Base-by-base conservation (phyloP, 176 grass and related monocot species). In the Triticum monococcum region DNA sequence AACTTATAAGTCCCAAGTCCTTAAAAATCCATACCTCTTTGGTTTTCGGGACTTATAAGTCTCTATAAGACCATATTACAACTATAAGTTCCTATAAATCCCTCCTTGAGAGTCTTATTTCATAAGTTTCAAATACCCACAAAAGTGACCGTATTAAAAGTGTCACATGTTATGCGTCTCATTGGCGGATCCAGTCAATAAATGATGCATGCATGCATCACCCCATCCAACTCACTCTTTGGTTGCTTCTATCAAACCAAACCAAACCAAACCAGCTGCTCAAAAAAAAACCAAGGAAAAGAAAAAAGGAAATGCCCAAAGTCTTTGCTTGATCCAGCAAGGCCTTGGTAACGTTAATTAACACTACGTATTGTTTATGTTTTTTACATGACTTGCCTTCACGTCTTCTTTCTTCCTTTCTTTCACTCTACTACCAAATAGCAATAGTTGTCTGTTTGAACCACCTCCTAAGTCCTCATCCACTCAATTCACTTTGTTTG, bases 321-420 rank as follows among this genome's bases (percentile, higher is more conserved):
- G n/a, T 52, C 23, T 52, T 31, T 48, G 72, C 40, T 74, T 75
- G 25, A 65, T 14, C 13, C 64, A 66, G 50, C 50, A 54, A 7
- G 26, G 12, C 20, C 26, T 52, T 48, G 72, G 72, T 52, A 75
- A 52, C 72, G 72, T 52, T 46, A 75, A 31, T 10, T 52, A 11
- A 52, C 14, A 31, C 3, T 5, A 75, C 31, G 25, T 50, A 25
- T 43, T 12, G 41, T 43, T 43, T 52, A 25, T 75, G 50, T 75
- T 30, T 75, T 75, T 75, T 48, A 52, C 43, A 75, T 52, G 72
- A 75, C 72, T 75, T 52, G 76, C 57, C 78, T 28, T 28, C 78
- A 43, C 35, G 59, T 79, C 78, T 79, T 79, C n/a, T 26, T 50
- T 63, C 32, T 25, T 54, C 9, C 54, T 59, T 59, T 59, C 54